Evolutionary conservation across 2,329 filamentous ascomycete genomes (phyloP), one percentile per base, ranked within the genome.

Genomic region (Colletotrichum incanum): DNA sequence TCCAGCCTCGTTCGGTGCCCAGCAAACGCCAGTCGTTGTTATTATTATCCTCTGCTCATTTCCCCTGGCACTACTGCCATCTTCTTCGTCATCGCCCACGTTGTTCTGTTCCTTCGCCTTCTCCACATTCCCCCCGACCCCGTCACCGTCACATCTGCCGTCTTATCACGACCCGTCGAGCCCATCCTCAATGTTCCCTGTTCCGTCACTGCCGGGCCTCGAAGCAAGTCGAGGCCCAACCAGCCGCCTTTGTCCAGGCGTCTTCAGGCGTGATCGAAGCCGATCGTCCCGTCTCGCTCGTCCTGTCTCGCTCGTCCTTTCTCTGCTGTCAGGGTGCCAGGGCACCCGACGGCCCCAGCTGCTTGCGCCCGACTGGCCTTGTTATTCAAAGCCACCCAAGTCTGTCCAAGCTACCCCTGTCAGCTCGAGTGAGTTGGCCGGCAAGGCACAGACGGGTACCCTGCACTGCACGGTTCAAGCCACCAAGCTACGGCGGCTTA

Each of bases 141-240:
- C 60, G 54, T 64, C 59, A 23, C 61, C 47, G 37, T 64, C 61
- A 54, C 50, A 55, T 68, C 64, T 61, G 45, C 59, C 58, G 55
- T 45, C 34, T 69, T 63, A 67, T 52, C 65, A 58, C 65, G 65
- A 52, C 73, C 69, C 45, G 54, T 60, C 26, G 52, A 31, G 39
- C 65, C 55, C 28, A 54, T 58, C 34, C 31, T 28, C 49, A 34
- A 52, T 45, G 8, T 54, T 59, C 28, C 62, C 34, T 60, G 60
- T 70, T 72, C 70, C 70, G 70, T 72, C 70, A 72, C 60, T 64
- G 20, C 65, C 47, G 54, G 31, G 20, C 59, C 59, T 45, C 31
- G 9, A 52, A 60, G 60, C 52, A 26, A 59, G n/a, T 63, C 58
- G 39, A 54, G 39, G 23, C 63, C 63, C 54, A 39, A 26, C 41